These are phyloP conservation scores for Gnomoniopsis sp. DNA, from an alignment of 2,329 filamentous ascomycete species.

Conservation along the genomic window DNA sequence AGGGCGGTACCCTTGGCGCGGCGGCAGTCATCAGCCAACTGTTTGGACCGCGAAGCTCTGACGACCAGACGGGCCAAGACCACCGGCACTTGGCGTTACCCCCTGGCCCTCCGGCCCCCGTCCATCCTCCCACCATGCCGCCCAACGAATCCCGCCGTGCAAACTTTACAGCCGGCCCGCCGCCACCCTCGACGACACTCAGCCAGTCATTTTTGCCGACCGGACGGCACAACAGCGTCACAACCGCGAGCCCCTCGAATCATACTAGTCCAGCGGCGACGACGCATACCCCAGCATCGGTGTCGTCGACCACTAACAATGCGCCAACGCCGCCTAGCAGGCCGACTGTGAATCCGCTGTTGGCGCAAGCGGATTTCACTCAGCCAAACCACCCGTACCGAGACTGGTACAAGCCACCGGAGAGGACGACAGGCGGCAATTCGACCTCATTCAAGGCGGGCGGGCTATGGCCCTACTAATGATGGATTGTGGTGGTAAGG, in stretches of 20 bases:
- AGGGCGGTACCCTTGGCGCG: neutral
- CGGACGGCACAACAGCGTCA: constrained; percentile 5
- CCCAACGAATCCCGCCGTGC: constrained; percentile 10
- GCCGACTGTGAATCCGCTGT: constrained; percentile 63
- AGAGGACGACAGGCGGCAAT: constrained; percentile 28
- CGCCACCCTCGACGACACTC: constrained; percentile 1
- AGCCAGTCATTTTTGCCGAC: neutral
- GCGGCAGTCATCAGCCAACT: constrained; percentile 8
- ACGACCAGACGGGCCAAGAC: constrained; percentile 20
- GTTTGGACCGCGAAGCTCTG: constrained; percentile 1
- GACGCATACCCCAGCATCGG: constrained; percentile 11
- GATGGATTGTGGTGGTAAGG: neutral
- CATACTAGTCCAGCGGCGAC: constrained; percentile 14
- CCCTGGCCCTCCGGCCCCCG: neutral
- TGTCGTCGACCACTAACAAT: constrained; percentile 6
- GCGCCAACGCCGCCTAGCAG: constrained; percentile 27
- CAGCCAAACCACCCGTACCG: constrained; percentile 79
- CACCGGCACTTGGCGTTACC: neutral
- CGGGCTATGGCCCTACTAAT: constrained; percentile 12
- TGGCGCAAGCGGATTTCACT: constrained; percentile 68
- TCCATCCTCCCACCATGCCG: constrained; percentile 21
- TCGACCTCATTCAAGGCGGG: constrained; percentile 7
- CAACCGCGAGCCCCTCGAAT: constrained; percentile 5
- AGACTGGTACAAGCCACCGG: constrained; percentile 74
- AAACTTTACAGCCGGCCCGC: neutral